These are phyloP conservation scores for Alternaria sp. DNA, from an alignment of 2,329 filamentous ascomycete species.

Conservation along the genomic window DNA sequence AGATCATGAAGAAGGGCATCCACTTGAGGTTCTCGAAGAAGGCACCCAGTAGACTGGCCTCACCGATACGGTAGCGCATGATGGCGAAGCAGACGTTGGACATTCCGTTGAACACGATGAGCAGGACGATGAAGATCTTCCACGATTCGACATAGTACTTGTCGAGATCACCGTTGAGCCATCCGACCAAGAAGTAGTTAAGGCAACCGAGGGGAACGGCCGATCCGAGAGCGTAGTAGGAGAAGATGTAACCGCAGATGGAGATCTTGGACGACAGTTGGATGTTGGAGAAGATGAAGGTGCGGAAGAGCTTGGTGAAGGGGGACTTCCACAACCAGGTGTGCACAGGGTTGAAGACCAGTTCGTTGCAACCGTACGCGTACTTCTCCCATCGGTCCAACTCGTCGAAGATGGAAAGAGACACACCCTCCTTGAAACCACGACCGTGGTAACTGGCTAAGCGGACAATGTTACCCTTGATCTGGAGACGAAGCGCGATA, in stretches of 20 bases:
- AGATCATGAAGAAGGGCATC: conserved; percentile 73
- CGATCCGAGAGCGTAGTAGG: conserved; percentile 72
- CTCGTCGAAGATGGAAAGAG: conserved; percentile 74
- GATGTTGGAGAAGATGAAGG: conserved; percentile 66
- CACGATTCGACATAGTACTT: conserved; percentile 78
- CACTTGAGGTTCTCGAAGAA: conserved; percentile 67
- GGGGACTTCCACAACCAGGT: conserved; percentile 67
- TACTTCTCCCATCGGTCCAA: conserved; percentile 73
- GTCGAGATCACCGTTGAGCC: conserved; percentile 75
- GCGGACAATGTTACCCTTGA: conserved; percentile 69
- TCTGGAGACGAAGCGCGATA: conserved; percentile 73
- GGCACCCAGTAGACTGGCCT: conserved; percentile 57
- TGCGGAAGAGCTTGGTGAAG: conserved; percentile 68
- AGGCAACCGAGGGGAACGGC: conserved; percentile 68
- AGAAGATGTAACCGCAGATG: conserved; percentile 71
- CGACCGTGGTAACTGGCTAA: conserved; percentile 71
- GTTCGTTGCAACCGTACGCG: conserved; percentile 71
- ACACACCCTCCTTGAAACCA: conserved; percentile 75
- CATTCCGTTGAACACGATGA: conserved; percentile 68
- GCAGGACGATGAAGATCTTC: conserved; percentile 67
- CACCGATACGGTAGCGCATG: conserved; percentile 65
- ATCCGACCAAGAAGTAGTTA: conserved; percentile 74
- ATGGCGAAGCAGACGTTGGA: conserved; percentile 66
- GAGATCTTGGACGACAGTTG: conserved; percentile 70
- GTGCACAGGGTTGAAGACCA: conserved; percentile 71